Conservation (phyloP, 2,329 filamentous ascomycete genomes). For the Colletotrichum sp. region DNA sequence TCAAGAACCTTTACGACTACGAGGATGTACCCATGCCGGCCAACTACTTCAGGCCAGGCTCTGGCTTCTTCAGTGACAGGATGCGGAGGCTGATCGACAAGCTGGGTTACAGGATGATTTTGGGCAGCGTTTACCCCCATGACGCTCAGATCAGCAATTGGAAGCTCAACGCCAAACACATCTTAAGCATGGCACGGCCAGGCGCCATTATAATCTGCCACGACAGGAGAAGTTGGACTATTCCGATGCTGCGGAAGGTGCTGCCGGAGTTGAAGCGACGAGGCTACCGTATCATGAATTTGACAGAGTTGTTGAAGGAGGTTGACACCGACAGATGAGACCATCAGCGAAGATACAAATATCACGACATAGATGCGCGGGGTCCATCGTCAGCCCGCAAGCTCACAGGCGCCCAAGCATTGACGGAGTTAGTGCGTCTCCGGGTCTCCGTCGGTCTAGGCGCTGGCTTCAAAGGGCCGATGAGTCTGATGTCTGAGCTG, state of each 20-base stretch:
- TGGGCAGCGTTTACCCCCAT: conserved; percentile 88
- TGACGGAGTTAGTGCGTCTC: background rate
- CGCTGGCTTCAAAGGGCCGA: background rate
- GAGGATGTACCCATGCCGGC: conserved; percentile 47
- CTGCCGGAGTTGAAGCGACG: conserved; percentile 72
- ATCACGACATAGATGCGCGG: background rate
- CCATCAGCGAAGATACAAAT: background rate
- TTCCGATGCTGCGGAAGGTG: conserved; percentile 76
- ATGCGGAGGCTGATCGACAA: conserved; percentile 68
- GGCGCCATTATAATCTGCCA: conserved; percentile 87
- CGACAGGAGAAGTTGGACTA: conserved; percentile 83
- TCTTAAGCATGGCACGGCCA: conserved; percentile 78
- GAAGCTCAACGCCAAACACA: conserved; percentile 75
- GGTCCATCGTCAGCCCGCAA: background rate
- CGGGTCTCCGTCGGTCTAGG: background rate
- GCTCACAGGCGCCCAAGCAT: background rate
- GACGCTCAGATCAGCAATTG: conserved; percentile 82
- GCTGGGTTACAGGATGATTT: conserved; percentile 74
- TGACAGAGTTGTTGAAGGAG: conserved; percentile 67
- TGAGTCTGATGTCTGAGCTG: background rate
- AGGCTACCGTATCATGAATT: conserved; percentile 74
- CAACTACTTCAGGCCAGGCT: conserved; percentile 82
- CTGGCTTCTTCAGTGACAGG: conserved; percentile 76
- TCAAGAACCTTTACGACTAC: conserved; percentile 61
- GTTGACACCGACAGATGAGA: conserved; percentile 25